These are phyloP conservation scores for Tulasnella calospora DNA, from an alignment of 768 basidiomycete genomes.

Conservation along the genomic window DNA sequence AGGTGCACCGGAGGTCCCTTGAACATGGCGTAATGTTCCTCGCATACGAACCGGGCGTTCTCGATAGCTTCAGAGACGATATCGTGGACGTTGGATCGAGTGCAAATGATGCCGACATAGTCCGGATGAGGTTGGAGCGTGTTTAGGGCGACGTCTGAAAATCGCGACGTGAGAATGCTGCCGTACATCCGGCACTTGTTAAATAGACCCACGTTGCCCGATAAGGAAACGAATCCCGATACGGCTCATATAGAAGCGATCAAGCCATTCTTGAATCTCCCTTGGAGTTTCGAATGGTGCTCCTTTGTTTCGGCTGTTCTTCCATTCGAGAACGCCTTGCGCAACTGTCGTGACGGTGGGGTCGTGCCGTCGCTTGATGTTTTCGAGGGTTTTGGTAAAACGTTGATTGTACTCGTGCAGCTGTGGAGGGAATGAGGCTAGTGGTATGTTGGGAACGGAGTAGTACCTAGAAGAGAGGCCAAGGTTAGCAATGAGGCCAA, in stretches of 20 bases:
- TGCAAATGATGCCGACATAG: slow-evolving; percentile 98
- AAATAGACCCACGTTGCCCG: slow-evolving; percentile 72
- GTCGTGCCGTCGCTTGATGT: slow-evolving; percentile 92
- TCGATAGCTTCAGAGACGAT: slow-evolving; percentile 99
- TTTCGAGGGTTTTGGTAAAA: slow-evolving; percentile 81
- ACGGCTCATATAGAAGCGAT: slow-evolving; percentile 93
- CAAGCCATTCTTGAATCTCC: slow-evolving; percentile 92
- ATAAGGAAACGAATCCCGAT: slow-evolving; percentile 96
- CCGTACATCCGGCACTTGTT: not conserved
- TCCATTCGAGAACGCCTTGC: slow-evolving; percentile 96
- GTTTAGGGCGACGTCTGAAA: slow-evolving; percentile 85
- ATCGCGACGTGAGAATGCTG: not conserved
- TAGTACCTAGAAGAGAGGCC: slow-evolving; percentile 21
- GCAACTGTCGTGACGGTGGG: slow-evolving; percentile 97
- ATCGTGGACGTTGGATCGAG: slow-evolving; percentile 88
- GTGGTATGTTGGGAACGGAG: slow-evolving; percentile 61
- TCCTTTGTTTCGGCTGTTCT: slow-evolving; percentile 40
- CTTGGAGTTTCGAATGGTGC: slow-evolving; percentile 17
- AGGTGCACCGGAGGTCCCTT: slow-evolving; percentile 93
- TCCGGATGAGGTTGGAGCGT: slow-evolving; percentile 82
- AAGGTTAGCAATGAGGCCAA: slow-evolving; percentile 23
- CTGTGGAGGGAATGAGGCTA: slow-evolving; percentile 79
- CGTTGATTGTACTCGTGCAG: slow-evolving; percentile 87
- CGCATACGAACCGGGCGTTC: slow-evolving; percentile 80
- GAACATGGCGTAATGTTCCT: slow-evolving; percentile 93